Evolutionary conservation across 306 rosid species (phyloP), one percentile per base, ranked within the genome.

Genomic region (Trifolium pratense): DNA sequence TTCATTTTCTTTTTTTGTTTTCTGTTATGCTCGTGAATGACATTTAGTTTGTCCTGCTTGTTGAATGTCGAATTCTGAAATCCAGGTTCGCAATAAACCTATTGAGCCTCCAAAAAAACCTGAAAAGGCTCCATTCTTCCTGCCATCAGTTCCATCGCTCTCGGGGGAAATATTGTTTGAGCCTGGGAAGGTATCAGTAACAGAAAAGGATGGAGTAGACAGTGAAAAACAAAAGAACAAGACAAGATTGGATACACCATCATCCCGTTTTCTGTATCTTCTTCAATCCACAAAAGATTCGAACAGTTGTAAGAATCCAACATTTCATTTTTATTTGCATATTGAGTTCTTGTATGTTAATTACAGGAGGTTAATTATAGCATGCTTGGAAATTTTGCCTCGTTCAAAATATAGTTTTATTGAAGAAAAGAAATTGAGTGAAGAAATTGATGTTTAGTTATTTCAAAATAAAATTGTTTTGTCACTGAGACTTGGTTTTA

Each of bases 81-180:
- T 84, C 65, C 90, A 94, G 97, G 90, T 70, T 21, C 93, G 97
- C 64, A 94, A 94, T 77, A 94, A 91, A 85, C 97, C 98, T 45
- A 83, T 87, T 71, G 97, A 94, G 69, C 97, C 95, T 48, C 97
- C 96, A 12, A 94, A 91, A 82, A 94, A 91, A 83, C 98, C 98
- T 0, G 98, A 91, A 79, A 89, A 86, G 83, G 97, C 95, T 80
- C 97, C 98, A 37, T 94, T 94, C 87, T 94, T 91, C 86, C 74
- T 94, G 84, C 95, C 98, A 70, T 85, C 97, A 5, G 81, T 89
- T 79, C 97, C 97, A 25, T 81, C 90, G 52, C 72, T 94, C 55
- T 89, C 98, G 18, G 97, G 98, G 46, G 97, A 91, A 80, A 91
- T 94, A 80, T 72, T 86, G 66, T 94, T 94, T 45, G 94, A 88